Conservation (phyloP, 148 eudicot genomes). For the Fagopyrum esculentum region DNA sequence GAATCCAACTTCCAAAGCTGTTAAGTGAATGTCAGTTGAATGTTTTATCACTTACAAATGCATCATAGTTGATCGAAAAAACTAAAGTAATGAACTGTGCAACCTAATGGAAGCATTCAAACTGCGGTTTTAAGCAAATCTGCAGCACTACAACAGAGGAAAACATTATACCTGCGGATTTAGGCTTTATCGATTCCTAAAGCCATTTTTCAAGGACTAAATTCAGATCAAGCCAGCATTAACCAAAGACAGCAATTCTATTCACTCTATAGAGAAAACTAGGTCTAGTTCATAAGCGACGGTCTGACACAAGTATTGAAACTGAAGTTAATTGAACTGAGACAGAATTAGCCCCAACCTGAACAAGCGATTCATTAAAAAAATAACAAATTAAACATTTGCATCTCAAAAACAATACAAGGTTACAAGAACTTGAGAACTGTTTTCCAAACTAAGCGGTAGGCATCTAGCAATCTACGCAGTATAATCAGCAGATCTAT, state of each 20-base stretch:
- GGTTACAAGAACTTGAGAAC: background rate
- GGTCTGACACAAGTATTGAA: background rate
- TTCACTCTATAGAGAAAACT: background rate
- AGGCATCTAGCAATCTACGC: background rate
- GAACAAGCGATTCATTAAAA: background rate
- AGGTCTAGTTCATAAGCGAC: background rate
- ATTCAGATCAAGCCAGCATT: background rate
- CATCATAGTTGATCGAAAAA: background rate
- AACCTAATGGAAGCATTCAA: background rate
- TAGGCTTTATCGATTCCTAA: background rate
- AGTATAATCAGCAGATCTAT: slow-evolving; percentile 4
- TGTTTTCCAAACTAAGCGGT: background rate
- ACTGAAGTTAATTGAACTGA: background rate
- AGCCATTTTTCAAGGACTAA: background rate
- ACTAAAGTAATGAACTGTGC: background rate
- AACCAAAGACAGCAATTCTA: background rate
- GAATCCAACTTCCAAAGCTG: background rate
- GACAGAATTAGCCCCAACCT: background rate
- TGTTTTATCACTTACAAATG: background rate
- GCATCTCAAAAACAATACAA: background rate
- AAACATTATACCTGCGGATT: background rate
- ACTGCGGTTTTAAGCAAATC: background rate
- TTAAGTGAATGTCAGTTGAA: background rate
- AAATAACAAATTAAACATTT: background rate
- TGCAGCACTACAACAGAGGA: background rate